Evolutionary conservation across 345 rosid genomes (phyloP).

Genomic region (Euclidium syriacum): DNA sequence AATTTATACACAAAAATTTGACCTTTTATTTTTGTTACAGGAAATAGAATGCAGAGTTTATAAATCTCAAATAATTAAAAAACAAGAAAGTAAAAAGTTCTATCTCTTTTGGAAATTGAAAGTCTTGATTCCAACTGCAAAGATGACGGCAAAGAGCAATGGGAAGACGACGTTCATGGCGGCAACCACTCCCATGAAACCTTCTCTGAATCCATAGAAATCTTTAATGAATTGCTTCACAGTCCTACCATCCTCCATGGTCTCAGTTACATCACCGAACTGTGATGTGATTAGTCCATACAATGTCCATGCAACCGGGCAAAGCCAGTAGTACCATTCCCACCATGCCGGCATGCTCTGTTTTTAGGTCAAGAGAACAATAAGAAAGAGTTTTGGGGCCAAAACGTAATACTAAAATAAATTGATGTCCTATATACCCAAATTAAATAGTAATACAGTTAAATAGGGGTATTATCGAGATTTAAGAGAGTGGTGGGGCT

Average conservation of each 20-base stretch:
- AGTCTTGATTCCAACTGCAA: constrained; percentile 60
- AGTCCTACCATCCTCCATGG: constrained; percentile 38
- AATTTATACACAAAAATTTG: neutral
- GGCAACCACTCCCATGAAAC: constrained; percentile 54
- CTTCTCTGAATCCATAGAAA: constrained; percentile 55
- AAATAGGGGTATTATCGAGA: neutral
- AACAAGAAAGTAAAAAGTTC: neutral
- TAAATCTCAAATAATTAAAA: neutral
- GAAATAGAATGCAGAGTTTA: neutral
- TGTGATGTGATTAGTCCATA: constrained; percentile 45
- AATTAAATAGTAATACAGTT: neutral
- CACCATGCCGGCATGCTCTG: constrained; percentile 49
- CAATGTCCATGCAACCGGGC: constrained; percentile 45
- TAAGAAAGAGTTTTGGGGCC: neutral
- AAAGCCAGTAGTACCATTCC: constrained; percentile 53
- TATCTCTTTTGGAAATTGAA: constrained; percentile 78
- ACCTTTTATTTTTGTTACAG: neutral
- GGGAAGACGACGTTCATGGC: constrained; percentile 41
- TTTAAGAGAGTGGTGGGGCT: neutral
- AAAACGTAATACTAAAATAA: neutral
- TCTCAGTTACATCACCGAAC: constrained; percentile 36
- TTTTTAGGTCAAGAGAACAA: neutral
- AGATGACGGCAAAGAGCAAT: constrained; percentile 54
- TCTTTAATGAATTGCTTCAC: constrained; percentile 49
- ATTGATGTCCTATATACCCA: neutral